These are phyloP conservation scores for Phragmites australis DNA, from an alignment of 176 grass and related monocot genomes.

Conservation along the genomic window DNA sequence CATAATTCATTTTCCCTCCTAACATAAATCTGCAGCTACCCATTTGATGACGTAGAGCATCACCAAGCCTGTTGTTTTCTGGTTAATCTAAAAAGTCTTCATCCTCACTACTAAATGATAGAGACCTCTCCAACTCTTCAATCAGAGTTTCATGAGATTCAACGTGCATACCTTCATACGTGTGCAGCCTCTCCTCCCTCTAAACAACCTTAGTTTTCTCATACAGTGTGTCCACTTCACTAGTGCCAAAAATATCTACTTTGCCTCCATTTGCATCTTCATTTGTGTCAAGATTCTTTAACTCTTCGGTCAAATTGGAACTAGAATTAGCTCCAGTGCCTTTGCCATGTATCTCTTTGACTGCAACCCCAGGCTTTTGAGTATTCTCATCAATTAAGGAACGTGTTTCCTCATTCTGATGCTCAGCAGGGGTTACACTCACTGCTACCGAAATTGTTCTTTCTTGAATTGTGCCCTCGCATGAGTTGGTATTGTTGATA, in stretches of 20 bases:
- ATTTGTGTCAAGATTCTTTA: background rate
- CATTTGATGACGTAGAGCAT: constrained; percentile 49
- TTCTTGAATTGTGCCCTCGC: background rate
- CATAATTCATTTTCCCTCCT: constrained; percentile 25
- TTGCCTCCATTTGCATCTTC: background rate
- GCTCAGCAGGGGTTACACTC: background rate
- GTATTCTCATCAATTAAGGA: background rate
- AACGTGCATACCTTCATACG: constrained; percentile 1
- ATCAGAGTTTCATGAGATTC: constrained; percentile 56
- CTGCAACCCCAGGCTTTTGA: background rate
- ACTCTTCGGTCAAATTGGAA: background rate
- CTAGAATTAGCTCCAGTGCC: background rate
- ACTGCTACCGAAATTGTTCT: background rate
- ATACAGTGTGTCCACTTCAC: background rate
- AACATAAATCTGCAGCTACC: constrained; percentile 36
- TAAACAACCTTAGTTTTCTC: constrained; percentile 14
- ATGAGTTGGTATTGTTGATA: background rate
- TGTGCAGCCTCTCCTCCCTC: background rate
- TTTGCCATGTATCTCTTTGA: constrained; percentile 1
- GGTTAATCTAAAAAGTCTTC: constrained; percentile 39
- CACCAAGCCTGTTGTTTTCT: constrained; percentile 40
- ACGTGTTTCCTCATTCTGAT: background rate
- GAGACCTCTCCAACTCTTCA: constrained; percentile 57
- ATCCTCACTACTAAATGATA: constrained; percentile 53
- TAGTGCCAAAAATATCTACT: background rate